These are phyloP conservation scores for Fusarium buxicola DNA, from an alignment of 2,329 filamentous ascomycete genomes.

Conservation along the genomic window DNA sequence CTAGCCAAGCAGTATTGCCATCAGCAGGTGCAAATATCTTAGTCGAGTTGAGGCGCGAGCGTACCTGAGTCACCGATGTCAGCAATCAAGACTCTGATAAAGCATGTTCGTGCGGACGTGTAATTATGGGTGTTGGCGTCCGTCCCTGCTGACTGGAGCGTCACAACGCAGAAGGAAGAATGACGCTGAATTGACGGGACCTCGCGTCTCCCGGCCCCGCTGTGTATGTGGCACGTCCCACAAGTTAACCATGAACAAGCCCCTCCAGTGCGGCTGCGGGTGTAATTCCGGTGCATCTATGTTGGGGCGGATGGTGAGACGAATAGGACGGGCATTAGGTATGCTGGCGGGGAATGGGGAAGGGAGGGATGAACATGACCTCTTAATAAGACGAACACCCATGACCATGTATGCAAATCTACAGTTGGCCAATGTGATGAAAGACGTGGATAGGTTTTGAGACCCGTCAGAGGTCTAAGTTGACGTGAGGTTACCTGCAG, in stretches of 20 bases:
- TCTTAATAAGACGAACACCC: slow-evolving; percentile 1
- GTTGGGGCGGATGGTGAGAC: slow-evolving; percentile 1
- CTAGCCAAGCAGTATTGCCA: not conserved
- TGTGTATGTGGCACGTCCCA: slow-evolving; percentile 27
- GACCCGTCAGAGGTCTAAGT: slow-evolving; percentile 6
- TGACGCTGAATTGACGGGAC: slow-evolving; percentile 29
- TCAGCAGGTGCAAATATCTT: not conserved
- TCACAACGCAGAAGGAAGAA: slow-evolving; percentile 2
- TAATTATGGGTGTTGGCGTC: not conserved
- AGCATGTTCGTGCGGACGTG: not conserved
- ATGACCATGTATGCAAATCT: not conserved
- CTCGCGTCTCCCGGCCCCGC: slow-evolving; percentile 8
- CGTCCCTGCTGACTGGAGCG: not conserved
- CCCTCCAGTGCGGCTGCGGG: slow-evolving; percentile 12
- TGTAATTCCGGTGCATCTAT: slow-evolving; percentile 16
- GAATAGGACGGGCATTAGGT: not conserved
- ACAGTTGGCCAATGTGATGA: not conserved
- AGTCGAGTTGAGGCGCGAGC: not conserved
- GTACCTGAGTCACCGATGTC: not conserved
- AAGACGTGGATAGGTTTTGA: not conserved
- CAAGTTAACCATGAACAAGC: slow-evolving; percentile 6
- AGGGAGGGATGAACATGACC: slow-evolving; percentile 1
- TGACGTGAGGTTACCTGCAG: not conserved
- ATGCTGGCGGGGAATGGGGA: slow-evolving; percentile 6
- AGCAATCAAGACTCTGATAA: not conserved